Base-by-base conservation (phyloP, 352 stramenopile genomes). In the Stephanocyclus meneghinianus region DNA sequence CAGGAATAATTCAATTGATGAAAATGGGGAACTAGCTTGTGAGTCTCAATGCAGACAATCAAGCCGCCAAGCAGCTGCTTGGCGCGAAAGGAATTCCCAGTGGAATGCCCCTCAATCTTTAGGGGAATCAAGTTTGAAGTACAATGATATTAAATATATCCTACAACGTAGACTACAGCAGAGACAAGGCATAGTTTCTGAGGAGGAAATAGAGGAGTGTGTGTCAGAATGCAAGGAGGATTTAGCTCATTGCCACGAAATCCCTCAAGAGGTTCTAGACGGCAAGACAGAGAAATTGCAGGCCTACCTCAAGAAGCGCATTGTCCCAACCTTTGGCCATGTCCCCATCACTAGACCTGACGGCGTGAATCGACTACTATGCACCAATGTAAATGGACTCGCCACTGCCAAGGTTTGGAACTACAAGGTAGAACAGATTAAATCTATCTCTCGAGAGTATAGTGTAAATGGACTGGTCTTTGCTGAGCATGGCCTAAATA, bases 391-490 rank as follows among this genome's bases (percentile, higher is more conserved):
- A 44, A 63, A 63, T 26, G 32, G 29, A 29, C 30, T 63, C 6
- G 6, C 29, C 21, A 42, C 32, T 45, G 6, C 8, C 29, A 63
- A 44, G 32, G 8, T 26, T 45, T 18, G 15, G 26, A 63, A 63
- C 13, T 45, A 18, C 6, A 63, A 63, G n/a, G 29, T 63, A 29
- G 56, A 63, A 16, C 18, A 63, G n/a, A 15, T 63, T n/a, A 2
- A 42, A 26, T 4, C 1, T 9, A 9, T 63, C 21, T 26, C 13
- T 13, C 2, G 3, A 44, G 32, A 44, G 3, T 45, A 45, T 16
- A 26, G 44, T 26, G 13, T 63, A 63, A 45, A 63, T 26, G 13
- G 9, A 10, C n/a, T 45, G 2, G 5, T 15, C 2, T 26, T 63
- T 45, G 8, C 2, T 42, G 56, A 63, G 7, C 21, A 44, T 9